Evolutionary conservation across 2,329 filamentous ascomycete genomes (phyloP), one percentile per base, ranked within the genome.

Genomic region (Colletotrichum sp.): DNA sequence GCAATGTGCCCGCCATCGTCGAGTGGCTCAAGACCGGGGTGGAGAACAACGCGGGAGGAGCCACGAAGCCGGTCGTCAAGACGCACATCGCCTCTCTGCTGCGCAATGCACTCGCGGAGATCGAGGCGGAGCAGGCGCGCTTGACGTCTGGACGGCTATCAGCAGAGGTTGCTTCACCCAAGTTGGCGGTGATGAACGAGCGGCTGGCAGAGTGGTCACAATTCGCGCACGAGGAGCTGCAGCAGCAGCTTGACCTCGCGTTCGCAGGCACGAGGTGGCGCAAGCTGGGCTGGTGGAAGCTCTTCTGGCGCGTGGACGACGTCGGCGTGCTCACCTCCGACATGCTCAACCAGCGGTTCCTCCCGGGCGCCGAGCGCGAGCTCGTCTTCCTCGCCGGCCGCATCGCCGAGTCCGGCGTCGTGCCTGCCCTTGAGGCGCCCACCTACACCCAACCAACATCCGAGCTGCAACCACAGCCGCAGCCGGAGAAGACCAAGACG

Each of bases 231-330:
- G 89, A 91, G 1, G 96, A 98, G 82, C 88, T 98, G 9, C 94
- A 95, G 75, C 90, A 93, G 65, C 90, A 95, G 77, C 90, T 98
- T 3, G 93, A 96, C 76, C 85, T 91, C 58, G 95, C 95, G 0
- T 96, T 98, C 78, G 87, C 90, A 0, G 92, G 94, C n/a, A 88
- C 86, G 21, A 88, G 92, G 51, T 98, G 96, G 96, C 90, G 91
- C 31, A 93, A 94, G 76, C 87, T 98, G 6, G 90, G 92, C 18
- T 98, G 96, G 96, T 98, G 95, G 93, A 98, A 98, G 82, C 89
- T 98, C 0, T 95, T 98, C 81, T 98, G 95, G 95, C 92, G 95
- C 24, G 95, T 97, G 29, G 96, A 98, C 80, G 96, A 98, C 79
- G 95, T 98, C 13, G 91, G 92, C 4, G 93, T 96, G 89, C 92